phyloP scores from a whole-genome alignment of 2,329 filamentous ascomycete species.

The Aspergillus sp. region DNA sequence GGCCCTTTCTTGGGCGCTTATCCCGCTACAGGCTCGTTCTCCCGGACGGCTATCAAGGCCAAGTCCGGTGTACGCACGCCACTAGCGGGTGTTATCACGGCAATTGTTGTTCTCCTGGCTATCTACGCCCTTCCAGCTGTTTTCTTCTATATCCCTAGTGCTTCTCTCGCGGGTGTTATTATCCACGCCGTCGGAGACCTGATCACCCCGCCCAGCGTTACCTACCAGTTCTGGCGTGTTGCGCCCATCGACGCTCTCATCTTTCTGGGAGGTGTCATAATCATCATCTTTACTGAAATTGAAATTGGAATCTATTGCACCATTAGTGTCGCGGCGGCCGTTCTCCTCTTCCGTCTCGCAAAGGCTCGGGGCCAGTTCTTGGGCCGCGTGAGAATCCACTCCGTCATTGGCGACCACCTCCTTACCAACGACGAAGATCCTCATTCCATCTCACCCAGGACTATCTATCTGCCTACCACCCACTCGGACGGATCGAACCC shows the following conservation, averaged over 20 bases:
- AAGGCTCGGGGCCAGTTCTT: not conserved
- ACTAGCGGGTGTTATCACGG: not conserved
- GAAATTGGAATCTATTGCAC: not conserved
- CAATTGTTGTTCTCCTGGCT: constrained; percentile 73
- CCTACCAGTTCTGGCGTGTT: constrained; percentile 94
- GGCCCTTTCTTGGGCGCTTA: constrained; percentile 91
- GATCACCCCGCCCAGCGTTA: constrained; percentile 83
- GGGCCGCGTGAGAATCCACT: not conserved
- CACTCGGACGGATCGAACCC: not conserved
- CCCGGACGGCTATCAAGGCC: constrained; percentile 91
- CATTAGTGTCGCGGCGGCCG: not conserved
- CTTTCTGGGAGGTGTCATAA: not conserved
- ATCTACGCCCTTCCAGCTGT: constrained; percentile 84
- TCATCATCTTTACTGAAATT: not conserved
- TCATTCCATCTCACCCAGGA: not conserved
- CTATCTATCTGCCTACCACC: not conserved
- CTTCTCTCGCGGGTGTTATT: constrained; percentile 80
- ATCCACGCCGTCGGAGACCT: constrained; percentile 94
- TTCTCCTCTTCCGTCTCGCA: not conserved
- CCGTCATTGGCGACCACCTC: not conserved
- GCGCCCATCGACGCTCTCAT: constrained; percentile 64
- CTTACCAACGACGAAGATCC: not conserved
- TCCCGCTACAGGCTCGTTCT: constrained; percentile 92
- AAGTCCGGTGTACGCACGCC: constrained; percentile 76
- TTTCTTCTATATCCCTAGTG: constrained; percentile 89